These are phyloP conservation scores for Rhododendron molle DNA, from an alignment of 148 eudicot genomes.

Conservation along the genomic window DNA sequence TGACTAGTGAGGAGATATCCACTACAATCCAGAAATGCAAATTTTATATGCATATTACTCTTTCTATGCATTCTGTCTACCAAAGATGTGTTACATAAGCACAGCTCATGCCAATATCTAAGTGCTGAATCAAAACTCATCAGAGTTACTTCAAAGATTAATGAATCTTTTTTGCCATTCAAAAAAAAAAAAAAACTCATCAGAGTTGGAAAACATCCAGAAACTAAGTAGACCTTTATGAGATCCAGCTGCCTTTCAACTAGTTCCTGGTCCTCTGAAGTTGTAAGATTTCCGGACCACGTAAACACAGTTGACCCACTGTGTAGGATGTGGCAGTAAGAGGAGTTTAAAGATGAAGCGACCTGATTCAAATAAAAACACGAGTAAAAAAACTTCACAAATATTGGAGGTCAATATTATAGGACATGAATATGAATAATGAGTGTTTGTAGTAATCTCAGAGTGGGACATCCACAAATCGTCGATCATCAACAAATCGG, in stretches of 20 bases:
- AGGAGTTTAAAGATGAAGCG: slow-evolving; percentile 78
- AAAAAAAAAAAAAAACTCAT: not conserved
- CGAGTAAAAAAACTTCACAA: not conserved
- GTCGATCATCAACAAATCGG: not conserved
- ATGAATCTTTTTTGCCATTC: no score
- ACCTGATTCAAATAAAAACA: slow-evolving; percentile 47
- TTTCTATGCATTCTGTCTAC: not conserved
- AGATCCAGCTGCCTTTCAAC: slow-evolving; percentile 89
- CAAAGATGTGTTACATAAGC: not conserved
- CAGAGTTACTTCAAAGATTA: not conserved
- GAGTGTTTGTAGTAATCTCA: not conserved
- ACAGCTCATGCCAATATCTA: not conserved
- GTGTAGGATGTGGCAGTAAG: slow-evolving; percentile 81
- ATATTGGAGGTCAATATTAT: not conserved
- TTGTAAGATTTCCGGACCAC: slow-evolving; percentile 74
- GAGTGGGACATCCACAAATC: not conserved
- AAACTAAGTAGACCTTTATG: slow-evolving; percentile 53
- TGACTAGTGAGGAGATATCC: not conserved
- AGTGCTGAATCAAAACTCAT: not conserved
- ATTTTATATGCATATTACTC: not conserved
- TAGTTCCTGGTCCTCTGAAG: slow-evolving; percentile 71
- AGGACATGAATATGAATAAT: not conserved
- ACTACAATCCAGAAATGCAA: not conserved
- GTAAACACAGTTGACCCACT: slow-evolving; percentile 69
- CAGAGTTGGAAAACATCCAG: not conserved